These are phyloP conservation scores for Knufia fluminis DNA, from an alignment of 2,329 filamentous ascomycete species.

Conservation along the genomic window DNA sequence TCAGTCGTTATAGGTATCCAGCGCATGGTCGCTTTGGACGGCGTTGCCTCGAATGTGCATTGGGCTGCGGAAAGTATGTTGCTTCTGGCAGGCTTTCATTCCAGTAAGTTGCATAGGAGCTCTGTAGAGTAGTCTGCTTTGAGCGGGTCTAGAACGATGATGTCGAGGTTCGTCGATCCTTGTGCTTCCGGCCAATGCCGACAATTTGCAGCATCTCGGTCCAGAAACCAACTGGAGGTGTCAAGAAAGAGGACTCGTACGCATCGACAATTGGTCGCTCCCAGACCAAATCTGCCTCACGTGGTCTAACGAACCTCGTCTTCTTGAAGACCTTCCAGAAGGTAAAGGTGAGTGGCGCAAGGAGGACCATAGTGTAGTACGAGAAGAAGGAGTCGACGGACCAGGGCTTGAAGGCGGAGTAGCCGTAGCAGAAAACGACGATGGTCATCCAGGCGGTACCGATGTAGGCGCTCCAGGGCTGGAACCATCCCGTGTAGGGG, in stretches of 20 bases:
- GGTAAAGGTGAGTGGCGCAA: slow-evolving; percentile 46
- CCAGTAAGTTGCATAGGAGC: too few species aligned
- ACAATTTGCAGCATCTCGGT: slow-evolving; percentile 19
- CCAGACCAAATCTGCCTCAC: slow-evolving; percentile 53
- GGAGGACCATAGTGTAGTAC: slow-evolving; percentile 50
- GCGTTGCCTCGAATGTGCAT: too few species aligned
- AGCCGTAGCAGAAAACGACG: slow-evolving; percentile 63
- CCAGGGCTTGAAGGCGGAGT: slow-evolving; percentile 64
- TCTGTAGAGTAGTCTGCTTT: too few species aligned
- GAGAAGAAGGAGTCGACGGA: slow-evolving; percentile 58
- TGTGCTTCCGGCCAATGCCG: slow-evolving; percentile 13
- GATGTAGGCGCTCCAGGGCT: slow-evolving; percentile 61
- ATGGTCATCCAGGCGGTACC: slow-evolving; percentile 52
- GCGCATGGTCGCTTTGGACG: too few species aligned
- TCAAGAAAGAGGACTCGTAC: slow-evolving; percentile 46
- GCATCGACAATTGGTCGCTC: slow-evolving; percentile 51
- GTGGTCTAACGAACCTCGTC: slow-evolving; percentile 46
- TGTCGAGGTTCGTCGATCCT: slow-evolving; percentile 7
- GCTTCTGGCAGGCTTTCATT: too few species aligned
- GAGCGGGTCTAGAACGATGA: too few species aligned
- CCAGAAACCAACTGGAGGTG: slow-evolving; percentile 33
- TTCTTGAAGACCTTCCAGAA: slow-evolving; percentile 56
- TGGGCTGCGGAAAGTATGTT: too few species aligned
- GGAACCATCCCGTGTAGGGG: slow-evolving; percentile 52
- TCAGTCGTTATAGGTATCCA: too few species aligned